Evolutionary conservation across 768 basidiomycete genomes (phyloP).

Genomic region (Rhizopogon vulgaris): DNA sequence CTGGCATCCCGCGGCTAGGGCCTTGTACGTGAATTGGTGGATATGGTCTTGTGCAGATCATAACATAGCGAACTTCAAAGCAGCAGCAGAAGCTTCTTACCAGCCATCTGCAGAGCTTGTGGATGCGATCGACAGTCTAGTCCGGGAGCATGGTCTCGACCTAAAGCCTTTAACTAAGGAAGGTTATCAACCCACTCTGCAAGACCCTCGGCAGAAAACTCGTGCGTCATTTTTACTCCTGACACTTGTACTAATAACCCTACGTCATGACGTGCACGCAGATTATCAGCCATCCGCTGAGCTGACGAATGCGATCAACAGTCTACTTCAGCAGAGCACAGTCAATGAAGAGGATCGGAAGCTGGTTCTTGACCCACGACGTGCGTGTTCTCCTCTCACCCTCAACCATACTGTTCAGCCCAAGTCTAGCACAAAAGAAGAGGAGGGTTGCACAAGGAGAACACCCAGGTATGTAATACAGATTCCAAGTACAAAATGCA

Average conservation of each 20-base stretch:
- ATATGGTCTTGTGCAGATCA: background rate
- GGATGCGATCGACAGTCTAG: conserved; percentile 4
- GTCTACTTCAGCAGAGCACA: background rate
- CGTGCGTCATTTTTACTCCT: background rate
- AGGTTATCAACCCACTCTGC: background rate
- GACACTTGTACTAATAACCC: background rate
- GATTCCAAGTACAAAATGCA: background rate
- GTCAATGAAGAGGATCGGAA: background rate
- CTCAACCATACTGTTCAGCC: background rate
- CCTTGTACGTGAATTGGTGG: background rate
- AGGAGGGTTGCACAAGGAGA: background rate
- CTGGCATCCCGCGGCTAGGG: background rate
- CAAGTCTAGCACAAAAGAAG: background rate
- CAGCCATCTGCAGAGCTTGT: conserved; percentile 7
- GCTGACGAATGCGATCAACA: background rate
- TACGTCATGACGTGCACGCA: background rate
- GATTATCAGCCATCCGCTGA: conserved; percentile 6
- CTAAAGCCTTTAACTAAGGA: background rate
- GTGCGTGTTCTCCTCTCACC: background rate
- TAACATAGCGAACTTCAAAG: background rate
- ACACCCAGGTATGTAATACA: background rate
- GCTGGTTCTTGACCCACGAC: background rate
- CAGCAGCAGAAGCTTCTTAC: background rate
- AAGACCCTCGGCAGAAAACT: background rate
- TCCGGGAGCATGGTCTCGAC: background rate